Base-by-base conservation (phyloP, 2,329 filamentous ascomycete genomes). In the Aquanectria penicillioides region DNA sequence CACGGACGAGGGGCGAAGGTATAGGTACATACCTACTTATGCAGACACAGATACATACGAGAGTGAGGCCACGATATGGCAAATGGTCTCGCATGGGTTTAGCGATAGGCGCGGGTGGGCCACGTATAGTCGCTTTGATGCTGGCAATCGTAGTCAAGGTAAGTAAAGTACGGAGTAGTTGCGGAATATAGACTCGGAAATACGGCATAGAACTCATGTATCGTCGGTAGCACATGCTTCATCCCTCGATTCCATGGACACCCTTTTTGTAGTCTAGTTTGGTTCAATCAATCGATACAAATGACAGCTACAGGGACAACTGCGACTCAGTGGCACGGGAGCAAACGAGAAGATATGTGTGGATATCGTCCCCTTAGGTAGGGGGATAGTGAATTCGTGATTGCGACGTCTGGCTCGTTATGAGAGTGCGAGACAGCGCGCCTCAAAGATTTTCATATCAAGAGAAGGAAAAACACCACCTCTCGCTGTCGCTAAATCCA, bases 401-500 rank as follows among this genome's bases (percentile, higher is more conserved):
- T 43, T 54, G 11, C 15, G 60, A 66, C 55, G 49, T 66, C 48
- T 55, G 60, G 61, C 54, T 69, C 53, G 59, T 66, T 61, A 56
- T 57, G 41, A 43, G 49, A 58, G 37, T 44, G 48, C 48, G 58
- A 63, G 33, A 57, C 46, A 58, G 31, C 51, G 34, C 41, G 48
- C 49, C 53, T 49, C 44, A 50, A 64, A 56, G 50, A 57, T 53
- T 65, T 57, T 55, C 20, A 62, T 48, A 51, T 58, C 36, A 51
- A 64, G 55, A 66, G 48, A 60, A 60, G 44, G 41, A 56, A 56
- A 48, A 59, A 57, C 51, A 63, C 63, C 63, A 41, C 59, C 62
- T 65, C 54, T 69, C 57, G 61, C 65, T 59, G 49, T 55, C 59
- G 57, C 51, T 55, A 57, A 46, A 59, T 44, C 36, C 46, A 67